These are phyloP conservation scores for Volvox carteri DNA, from an alignment of 163 green algal species.

Conservation along the genomic window DNA sequence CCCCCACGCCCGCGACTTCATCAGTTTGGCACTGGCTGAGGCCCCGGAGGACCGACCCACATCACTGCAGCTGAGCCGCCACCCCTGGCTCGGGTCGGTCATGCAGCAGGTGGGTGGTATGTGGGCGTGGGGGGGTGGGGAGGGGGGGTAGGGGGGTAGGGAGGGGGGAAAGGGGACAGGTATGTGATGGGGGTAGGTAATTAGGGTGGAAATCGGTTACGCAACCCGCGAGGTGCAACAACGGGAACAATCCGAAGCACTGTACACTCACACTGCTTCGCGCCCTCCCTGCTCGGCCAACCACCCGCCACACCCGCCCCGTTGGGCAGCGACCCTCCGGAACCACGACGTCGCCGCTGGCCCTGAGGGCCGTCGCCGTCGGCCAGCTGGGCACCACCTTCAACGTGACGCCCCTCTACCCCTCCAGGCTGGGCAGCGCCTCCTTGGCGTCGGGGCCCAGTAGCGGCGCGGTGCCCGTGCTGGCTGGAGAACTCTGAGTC, in stretches of 20 bases:
- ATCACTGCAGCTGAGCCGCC: slow-evolving; percentile 72
- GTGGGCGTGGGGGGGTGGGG: not conserved
- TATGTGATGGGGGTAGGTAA: too few relatives aligned
- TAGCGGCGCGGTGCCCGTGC: not conserved
- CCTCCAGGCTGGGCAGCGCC: slow-evolving; percentile 27
- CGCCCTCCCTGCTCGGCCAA: too few relatives aligned
- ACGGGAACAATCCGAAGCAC: too few relatives aligned
- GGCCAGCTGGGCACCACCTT: not conserved
- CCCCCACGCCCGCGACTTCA: slow-evolving; percentile 71
- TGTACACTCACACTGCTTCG: too few relatives aligned
- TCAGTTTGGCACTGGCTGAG: slow-evolving; percentile 74
- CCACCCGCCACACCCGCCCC: too few relatives aligned
- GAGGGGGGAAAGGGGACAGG: not conserved
- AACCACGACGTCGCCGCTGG: too few relatives aligned
- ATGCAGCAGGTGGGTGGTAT: not conserved
- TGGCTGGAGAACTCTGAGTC: not conserved
- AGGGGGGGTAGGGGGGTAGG: not conserved
- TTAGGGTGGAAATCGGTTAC: too few relatives aligned
- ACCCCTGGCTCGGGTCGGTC: slow-evolving; percentile 68
- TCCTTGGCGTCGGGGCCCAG: not conserved
- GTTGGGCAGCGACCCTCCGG: too few relatives aligned
- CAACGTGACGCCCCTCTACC: not conserved
- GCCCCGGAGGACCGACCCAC: slow-evolving; percentile 68
- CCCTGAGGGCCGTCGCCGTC: too few relatives aligned
- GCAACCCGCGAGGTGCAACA: too few relatives aligned